Evolutionary conservation across 140 eudicot genomes (phyloP).

Genomic region (Bidens hawaiensis): DNA sequence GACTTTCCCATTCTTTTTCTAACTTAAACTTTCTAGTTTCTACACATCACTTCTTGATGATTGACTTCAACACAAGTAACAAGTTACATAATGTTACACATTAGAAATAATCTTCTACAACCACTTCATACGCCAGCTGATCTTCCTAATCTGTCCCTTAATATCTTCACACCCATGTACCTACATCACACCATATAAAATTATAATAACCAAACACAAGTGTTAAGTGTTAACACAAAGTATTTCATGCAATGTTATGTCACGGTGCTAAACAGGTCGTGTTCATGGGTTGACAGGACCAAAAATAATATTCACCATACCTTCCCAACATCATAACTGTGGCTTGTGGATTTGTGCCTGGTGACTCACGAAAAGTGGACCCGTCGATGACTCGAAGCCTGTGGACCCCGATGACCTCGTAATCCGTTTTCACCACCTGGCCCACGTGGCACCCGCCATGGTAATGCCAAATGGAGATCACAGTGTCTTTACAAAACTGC

Average conservation of each 20-base stretch:
- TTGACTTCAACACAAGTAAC: slow-evolving; percentile 18
- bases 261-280: neutral
- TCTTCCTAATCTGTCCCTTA: slow-evolving; percentile 63
- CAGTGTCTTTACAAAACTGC: slow-evolving; percentile 88
- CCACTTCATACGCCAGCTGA: slow-evolving; percentile 47
- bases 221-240: neutral
- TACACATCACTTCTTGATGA: slow-evolving; percentile 23
- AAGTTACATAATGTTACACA: slow-evolving; percentile 14
- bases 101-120: slow-evolving; percentile 1
- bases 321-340: slow-evolving; percentile 97
- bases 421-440: slow-evolving; percentile 56
- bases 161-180: slow-evolving; percentile 97
- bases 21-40: slow-evolving; percentile 37
- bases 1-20: slow-evolving; percentile 23
- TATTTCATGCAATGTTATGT: neutral
- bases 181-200: slow-evolving; percentile 32
- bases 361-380: slow-evolving; percentile 68
- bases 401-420: slow-evolving; percentile 61
- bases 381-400: slow-evolving; percentile 87
- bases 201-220: neutral
- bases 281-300: neutral
- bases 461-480: slow-evolving; percentile 92
- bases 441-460: slow-evolving; percentile 95
- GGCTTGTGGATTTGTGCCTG: slow-evolving; percentile 96
- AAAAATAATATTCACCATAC: slow-evolving; percentile 22